Conservation (phyloP, 164 flowering plant species). For the Nymphaea colorata region DNA sequence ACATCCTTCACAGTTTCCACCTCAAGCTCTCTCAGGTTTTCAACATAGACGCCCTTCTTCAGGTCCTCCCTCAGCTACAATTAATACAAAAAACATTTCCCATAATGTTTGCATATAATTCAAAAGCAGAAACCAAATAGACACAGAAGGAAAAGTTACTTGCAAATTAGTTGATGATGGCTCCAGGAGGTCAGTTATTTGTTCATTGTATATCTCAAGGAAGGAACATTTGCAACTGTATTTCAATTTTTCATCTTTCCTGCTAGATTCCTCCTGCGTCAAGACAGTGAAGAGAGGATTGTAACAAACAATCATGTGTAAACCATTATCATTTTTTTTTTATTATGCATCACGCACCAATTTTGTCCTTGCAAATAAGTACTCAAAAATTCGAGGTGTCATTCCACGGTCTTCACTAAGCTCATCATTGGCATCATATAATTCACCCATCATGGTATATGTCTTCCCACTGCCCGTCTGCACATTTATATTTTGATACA, state of each 20-base stretch:
- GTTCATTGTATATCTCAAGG: slow-evolving; percentile 92
- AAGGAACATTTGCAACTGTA: slow-evolving; percentile 90
- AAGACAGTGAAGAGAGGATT: neutral
- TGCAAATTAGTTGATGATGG: slow-evolving; percentile 78
- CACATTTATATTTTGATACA: slow-evolving; percentile 1
- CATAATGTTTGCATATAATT: neutral
- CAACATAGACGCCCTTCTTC: slow-evolving; percentile 84
- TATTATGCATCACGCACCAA: slow-evolving; percentile 22
- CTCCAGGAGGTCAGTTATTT: slow-evolving; percentile 83
- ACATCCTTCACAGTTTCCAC: slow-evolving; percentile 63
- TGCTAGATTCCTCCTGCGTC: slow-evolving; percentile 63
- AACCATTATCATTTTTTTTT: neutral
- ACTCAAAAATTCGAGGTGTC: slow-evolving; percentile 79
- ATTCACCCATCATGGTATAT: slow-evolving; percentile 93
- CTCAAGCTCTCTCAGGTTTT: slow-evolving; percentile 56
- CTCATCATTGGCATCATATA: slow-evolving; percentile 35
- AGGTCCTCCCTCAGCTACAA: slow-evolving; percentile 80
- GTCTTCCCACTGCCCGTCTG: slow-evolving; percentile 99
- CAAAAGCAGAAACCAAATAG: no score
- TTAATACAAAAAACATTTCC: slow-evolving; percentile 2
- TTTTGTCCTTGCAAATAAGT: slow-evolving; percentile 53
- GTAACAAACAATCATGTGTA: neutral
- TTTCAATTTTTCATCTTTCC: slow-evolving; percentile 52
- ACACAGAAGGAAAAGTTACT: slow-evolving; percentile 24
- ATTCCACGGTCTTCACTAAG: slow-evolving; percentile 63